Base-by-base conservation (phyloP, 331 rosid species). In the Acacia concinna region DNA sequence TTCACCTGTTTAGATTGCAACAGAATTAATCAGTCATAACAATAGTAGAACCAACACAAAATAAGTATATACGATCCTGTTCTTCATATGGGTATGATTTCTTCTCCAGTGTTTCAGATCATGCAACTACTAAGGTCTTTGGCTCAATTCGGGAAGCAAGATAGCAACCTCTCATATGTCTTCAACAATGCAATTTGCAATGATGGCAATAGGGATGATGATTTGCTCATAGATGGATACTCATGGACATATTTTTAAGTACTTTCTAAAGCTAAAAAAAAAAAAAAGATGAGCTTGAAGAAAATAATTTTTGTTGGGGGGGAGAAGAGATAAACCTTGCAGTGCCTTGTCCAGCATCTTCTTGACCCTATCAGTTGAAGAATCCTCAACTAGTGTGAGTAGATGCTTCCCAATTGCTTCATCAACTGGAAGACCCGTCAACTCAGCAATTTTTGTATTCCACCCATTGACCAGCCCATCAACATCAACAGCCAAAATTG, bases 401-500 rank as follows among this genome's bases (percentile, higher is more conserved):
- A 95, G 78, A 86, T 90, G 90, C 76, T 81, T 87, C 83, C 99
- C 97, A 52, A 91, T 95, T 72, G 97, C 99, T 70, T 83, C 75
- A 38, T 88, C 97, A 75, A 93, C 97, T 9, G 94, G 86, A 78
- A 95, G 96, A 51, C 97, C 97, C 46, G 99, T 91, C 90, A 95
- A 85, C 79, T 95, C 97, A 18, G 94, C 75, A 70, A 95, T 91
- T 83, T 93, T 95, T 70, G 92, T 86, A 70, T 95, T 95, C 99
- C 99, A 95, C 28, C 99, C 99, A 51, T 95, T 93, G 75, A 95
- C 87, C 74, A 82, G 74, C 63, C 97, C 99, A 68, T 88, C 94
- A 78, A 90, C 84, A 77, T 90, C 99, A 68, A 95, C 94, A 0
- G 99, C 99, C 86, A 95, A 86, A 78, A 95, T 93, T 46, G 99